Base-by-base conservation (phyloP, 345 rosid genomes). In the Murraya paniculata region DNA sequence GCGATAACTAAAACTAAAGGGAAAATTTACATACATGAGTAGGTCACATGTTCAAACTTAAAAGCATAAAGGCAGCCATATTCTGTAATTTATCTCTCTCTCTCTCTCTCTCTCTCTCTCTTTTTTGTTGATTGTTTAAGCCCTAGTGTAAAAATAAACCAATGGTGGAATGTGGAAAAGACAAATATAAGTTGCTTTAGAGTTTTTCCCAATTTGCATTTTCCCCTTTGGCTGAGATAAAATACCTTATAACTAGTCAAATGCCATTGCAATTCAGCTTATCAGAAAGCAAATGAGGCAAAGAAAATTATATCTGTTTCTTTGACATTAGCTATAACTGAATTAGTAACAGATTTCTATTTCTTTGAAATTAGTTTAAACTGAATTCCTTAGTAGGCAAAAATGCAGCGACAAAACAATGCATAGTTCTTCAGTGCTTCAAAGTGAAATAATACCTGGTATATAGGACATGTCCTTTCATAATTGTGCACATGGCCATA, bases 401-500 rank as follows among this genome's bases (percentile, higher is more conserved):
- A 45, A 36, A 38, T 41, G 57, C 5, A 30, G 68, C n/a, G 1
- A 64, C 6, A 41, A 82, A 82, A 18, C n/a, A 48, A 39, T 6
- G 22, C 2, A 1, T 25, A 60, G 56, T 18, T 38, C 19, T 24
- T 39, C 50, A 16, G 57, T 35, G 55, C 22, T 58, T 6, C 61
- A 75, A 64, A 65, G 30, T 65, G 25, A 16, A 27, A 70, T 30
- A 14, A 24, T 88, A 90, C 94, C 94, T 89, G 88, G 72, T 90
- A 92, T 69, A 92, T 84, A 33, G 94, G 97, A 72, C 92, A 88
- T 30, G 91, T 92, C 75, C 97, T 89, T 78, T 92, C 94, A 75
- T 92, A 90, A 72, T 89, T 89, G 83, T 92, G 97, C 7, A 84
- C 93, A 19, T 90, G 97, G 9, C 97, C 94, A 55, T 84, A 92